A percentile compares a stretch with the other conserved stretches of the same genome.
Conservation (phyloP, 768 basidiomycete species). For the Boletus rufocinnamomeus region DNA sequence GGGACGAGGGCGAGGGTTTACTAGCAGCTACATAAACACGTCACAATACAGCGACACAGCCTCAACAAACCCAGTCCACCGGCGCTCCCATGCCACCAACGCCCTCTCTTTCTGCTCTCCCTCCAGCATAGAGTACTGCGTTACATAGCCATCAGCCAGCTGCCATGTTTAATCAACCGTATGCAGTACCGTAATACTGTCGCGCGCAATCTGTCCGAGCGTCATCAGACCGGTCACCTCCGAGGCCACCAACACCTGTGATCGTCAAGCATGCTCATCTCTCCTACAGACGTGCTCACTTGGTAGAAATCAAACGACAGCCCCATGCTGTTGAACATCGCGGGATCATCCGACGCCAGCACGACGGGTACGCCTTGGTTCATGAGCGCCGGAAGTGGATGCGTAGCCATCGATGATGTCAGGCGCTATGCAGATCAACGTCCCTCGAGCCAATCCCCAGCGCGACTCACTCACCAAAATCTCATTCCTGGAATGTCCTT, state of each 20-base stretch:
- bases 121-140: conserved; percentile 53
- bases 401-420: conserved; percentile 75
- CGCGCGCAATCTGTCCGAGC: conserved; percentile 58
- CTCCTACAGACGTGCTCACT: conserved; percentile 34
- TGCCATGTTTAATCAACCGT: neutral
- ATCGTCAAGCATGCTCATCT: neutral
- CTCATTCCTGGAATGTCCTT: conserved; percentile 53
- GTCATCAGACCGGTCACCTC: conserved; percentile 64
- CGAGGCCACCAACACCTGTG: conserved; percentile 60
- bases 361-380: conserved; percentile 72
- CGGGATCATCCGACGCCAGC: conserved; percentile 71
- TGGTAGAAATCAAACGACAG: conserved; percentile 78
- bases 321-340: conserved; percentile 73
- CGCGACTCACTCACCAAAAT: conserved; percentile 48
- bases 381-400: conserved; percentile 64
- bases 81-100: conserved; percentile 44
- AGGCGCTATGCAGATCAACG: conserved; percentile 49
- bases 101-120: conserved; percentile 46
- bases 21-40: conserved; percentile 14
- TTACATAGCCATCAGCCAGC: conserved; percentile 7
- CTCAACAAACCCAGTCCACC: conserved; percentile 49
- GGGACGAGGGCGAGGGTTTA: conserved; percentile 13
- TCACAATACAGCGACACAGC: conserved; percentile 26
- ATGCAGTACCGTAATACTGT: conserved; percentile 55
- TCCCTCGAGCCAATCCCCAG: neutral